A percentile compares a stretch with the other conserved stretches of the same genome.
Evolutionary conservation across 2,329 filamentous ascomycete species (phyloP).

Genomic region (Cladosporium sp.): DNA sequence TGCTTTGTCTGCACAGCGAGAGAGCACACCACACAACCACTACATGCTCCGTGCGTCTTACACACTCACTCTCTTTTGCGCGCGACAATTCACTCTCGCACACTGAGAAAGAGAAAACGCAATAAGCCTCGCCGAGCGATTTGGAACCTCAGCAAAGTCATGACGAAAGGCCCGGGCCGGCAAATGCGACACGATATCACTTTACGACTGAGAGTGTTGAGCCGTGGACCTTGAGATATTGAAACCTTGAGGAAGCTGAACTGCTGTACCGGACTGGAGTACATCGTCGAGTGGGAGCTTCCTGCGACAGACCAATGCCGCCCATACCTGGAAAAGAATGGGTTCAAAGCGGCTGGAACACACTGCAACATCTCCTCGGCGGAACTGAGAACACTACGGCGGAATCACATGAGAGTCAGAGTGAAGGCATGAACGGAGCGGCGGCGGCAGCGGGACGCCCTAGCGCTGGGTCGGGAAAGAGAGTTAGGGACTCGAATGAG

Average conservation of each 20-base stretch:
- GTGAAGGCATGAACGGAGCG: not conserved
- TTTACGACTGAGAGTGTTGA: not conserved
- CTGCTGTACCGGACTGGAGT: not conserved
- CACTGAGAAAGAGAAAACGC: not conserved
- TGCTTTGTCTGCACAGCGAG: not conserved
- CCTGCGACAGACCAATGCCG: not conserved
- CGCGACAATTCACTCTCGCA: not conserved
- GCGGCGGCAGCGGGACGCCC: not conserved
- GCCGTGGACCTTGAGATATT: not conserved
- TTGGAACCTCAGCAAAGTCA: not conserved
- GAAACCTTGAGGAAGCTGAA: not conserved
- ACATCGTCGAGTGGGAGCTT: not conserved
- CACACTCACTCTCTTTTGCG: not conserved
- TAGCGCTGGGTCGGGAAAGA: not conserved
- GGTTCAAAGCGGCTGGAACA: not conserved
- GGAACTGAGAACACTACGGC: not conserved
- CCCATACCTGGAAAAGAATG: not conserved
- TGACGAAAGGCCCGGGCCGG: constrained; percentile 2
- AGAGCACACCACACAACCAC: not conserved
- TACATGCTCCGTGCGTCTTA: not conserved
- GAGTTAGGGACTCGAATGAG: not conserved
- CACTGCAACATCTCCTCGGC: not conserved
- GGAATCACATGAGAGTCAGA: not conserved
- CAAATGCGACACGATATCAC: not conserved
- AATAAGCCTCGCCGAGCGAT: not conserved